These are phyloP conservation scores for Artemisia tridentata DNA, from an alignment of 129 eudicot genomes.

Conservation along the genomic window DNA sequence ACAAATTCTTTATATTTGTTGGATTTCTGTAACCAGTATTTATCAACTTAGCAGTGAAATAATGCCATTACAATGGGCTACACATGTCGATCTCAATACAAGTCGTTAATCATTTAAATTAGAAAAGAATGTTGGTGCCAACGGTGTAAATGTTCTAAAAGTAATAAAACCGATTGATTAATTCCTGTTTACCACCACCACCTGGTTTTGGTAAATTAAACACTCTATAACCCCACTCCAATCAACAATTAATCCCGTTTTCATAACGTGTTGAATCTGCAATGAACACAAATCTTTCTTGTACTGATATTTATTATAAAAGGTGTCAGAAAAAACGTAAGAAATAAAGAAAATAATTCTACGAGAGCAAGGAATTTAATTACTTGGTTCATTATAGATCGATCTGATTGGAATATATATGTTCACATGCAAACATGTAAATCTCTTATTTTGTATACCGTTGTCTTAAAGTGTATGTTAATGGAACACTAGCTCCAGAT, in stretches of 20 bases:
- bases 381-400: no score
- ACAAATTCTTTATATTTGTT: no score
- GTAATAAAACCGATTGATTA: conserved; percentile 3
- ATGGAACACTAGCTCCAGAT: no score
- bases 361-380: no score
- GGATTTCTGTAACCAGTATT: no score
- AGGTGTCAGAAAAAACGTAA: no score
- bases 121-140: conserved; percentile 8
- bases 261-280: conserved; percentile 1
- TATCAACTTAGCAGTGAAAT: background rate
- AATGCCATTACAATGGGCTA: background rate
- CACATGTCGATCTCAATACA: conserved; percentile 11
- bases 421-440: no score
- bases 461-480: no score
- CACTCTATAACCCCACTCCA: conserved; percentile 16
- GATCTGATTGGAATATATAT: no score
- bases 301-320: background rate
- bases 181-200: background rate
- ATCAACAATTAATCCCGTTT: background rate
- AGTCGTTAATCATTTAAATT: background rate
- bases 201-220: conserved; percentile 17
- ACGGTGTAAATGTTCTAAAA: conserved; percentile 3
- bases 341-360: no score
- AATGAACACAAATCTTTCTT: conserved; percentile 2
- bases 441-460: no score